These are phyloP conservation scores for Ganoderma lucidum DNA, from an alignment of 1,284 basidiomycete genomes.

Conservation along the genomic window DNA sequence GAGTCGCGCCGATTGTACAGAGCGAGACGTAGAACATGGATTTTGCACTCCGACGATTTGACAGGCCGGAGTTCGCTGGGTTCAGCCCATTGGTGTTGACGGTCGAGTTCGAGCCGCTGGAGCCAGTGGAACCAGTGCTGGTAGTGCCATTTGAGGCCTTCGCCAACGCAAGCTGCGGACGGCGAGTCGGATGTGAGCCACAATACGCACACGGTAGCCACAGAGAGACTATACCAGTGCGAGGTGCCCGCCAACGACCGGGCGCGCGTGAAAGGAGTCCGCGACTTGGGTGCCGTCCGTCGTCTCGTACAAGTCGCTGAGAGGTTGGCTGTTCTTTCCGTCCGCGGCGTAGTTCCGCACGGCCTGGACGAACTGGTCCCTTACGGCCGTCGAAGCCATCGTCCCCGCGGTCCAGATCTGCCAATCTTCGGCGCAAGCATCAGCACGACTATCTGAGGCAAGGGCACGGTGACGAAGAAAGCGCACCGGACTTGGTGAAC, in stretches of 20 bases:
- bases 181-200: not conserved
- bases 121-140: not conserved
- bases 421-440: slow-evolving; percentile 55
- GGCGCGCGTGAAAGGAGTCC: slow-evolving; percentile 57
- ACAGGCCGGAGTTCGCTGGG: not conserved
- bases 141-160: not conserved
- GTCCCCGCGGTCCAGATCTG: slow-evolving; percentile 66
- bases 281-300: slow-evolving; percentile 45
- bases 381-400: slow-evolving; percentile 53
- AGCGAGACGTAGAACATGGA: not conserved
- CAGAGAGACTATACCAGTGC: slow-evolving; percentile 43
- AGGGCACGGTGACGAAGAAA: not conserved
- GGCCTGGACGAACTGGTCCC: slow-evolving; percentile 60
- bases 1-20: not conserved
- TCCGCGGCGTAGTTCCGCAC: slow-evolving; percentile 62
- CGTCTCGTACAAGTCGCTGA: slow-evolving; percentile 69
- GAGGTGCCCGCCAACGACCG: slow-evolving; percentile 67
- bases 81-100: not conserved
- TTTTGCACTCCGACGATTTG: not conserved
- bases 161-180: not conserved
- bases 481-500: slow-evolving; percentile 68
- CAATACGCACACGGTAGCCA: not conserved
- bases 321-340: slow-evolving; percentile 44
- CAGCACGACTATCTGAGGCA: not conserved
- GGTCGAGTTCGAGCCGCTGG: not conserved